Conservation (phyloP, 768 basidiomycete species). For the Trametes sanguinea region DNA sequence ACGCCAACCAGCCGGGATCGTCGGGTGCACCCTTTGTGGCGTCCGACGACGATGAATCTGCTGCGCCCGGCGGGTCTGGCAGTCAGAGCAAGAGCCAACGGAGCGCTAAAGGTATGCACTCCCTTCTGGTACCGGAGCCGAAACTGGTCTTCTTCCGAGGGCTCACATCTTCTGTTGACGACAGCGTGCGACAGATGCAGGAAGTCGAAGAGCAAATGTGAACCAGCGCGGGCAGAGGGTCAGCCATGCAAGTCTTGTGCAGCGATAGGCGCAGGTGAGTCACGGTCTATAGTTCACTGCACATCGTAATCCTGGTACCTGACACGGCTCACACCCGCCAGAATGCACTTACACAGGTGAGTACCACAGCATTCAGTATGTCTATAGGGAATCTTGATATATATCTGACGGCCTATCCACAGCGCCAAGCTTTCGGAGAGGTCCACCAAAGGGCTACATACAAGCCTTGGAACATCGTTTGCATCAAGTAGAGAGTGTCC, state of each 20-base stretch:
- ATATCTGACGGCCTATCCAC: not conserved
- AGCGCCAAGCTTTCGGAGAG: constrained; percentile 81
- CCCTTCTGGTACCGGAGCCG: not conserved
- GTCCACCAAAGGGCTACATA: constrained; percentile 91
- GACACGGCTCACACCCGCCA: not conserved
- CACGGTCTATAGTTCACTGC: not conserved
- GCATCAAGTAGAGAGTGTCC: constrained; percentile 87
- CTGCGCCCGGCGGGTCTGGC: not conserved
- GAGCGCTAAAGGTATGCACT: constrained; percentile 15
- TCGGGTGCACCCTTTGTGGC: not conserved
- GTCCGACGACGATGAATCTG: constrained; percentile 7
- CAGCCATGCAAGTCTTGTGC: constrained; percentile 59
- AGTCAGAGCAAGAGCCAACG: constrained; percentile 8
- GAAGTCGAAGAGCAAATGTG: constrained; percentile 87
- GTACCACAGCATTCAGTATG: not conserved
- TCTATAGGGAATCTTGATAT: no score
- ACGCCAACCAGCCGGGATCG: no score
- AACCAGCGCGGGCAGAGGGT: constrained; percentile 62
- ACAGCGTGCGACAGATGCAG: constrained; percentile 85
- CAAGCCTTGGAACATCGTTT: constrained; percentile 89
- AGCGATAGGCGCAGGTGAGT: constrained; percentile 40
- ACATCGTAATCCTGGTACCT: not conserved
- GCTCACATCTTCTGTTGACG: no score
- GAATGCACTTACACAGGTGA: constrained; percentile 20
- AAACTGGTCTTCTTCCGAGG: no score